Base-by-base conservation (phyloP, 805 yeast genomes). In the Wickerhamiella lipophila region DNA sequence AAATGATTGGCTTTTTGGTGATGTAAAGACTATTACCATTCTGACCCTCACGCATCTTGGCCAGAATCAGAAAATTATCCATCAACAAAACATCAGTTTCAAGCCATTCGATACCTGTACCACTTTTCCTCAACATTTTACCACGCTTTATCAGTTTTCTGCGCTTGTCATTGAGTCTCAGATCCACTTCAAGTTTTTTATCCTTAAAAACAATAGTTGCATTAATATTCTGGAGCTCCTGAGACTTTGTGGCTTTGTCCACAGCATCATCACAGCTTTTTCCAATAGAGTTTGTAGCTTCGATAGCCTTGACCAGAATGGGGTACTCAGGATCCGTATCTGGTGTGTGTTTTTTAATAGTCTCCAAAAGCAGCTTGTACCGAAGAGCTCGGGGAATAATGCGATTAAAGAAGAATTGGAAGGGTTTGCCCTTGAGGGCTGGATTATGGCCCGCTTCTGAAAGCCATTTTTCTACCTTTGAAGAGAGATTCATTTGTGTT, bases 101-200 rank as follows among this genome's bases (percentile, higher is more conserved):
- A 6, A 68, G 65, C 35, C 82, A 70, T 35, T 79, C 80, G 26
- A 78, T 66, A 68, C 78, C 75, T 56, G 78, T 66, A 44, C 81
- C 92, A 12, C 84, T 77, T 51, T 79, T 77, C 49, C 81, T 70
- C 1, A 67, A 56, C 15, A 82, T 72, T 22, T 71, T 73, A 0
- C 87, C 92, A 9, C 79, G 66, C 53, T 68, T 68, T 41, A 80
- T 60, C 22, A 84, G 64, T 53, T 68, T 73, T 54, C 94, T 69
- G 45, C 75, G 72, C 12, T 69, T 68, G 26, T 81, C 77, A 3
- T 64, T 64, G 38, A 81, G 64, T 41, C 75, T 71, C 36, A 81
- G 60, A 52, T 78, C 75, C 0, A 73, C 73, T 16, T 53, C 47
- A 26, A 70, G 73, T 0, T 72, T 62, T 38, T 58, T 68, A 16